Base-by-base conservation (phyloP, 2,329 filamentous ascomycete species). In the Diaporthe capsici region DNA sequence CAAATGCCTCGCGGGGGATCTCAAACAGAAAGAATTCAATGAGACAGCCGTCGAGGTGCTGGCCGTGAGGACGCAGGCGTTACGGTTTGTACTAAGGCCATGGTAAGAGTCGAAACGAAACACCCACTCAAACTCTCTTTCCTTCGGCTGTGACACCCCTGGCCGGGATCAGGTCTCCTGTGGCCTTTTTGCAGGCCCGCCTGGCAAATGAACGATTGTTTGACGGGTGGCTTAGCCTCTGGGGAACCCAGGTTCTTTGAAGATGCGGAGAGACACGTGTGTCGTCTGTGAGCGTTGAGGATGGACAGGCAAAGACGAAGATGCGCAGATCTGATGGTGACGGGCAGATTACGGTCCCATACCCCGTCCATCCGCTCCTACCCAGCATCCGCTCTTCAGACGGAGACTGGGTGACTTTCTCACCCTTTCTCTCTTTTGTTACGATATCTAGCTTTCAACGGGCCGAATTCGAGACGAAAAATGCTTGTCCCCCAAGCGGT, bases 21-120 rank as follows among this genome's bases (percentile, higher is more conserved):
- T 70, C 65, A 55, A 70, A 70, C 65, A 55, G 34, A 39, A 22
- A 31, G 53, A 31, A 28, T 15, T 28, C 49, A 55, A 42, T 42
- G 65, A 70, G 65, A 70, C 49, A 70, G 15, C 31, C 31, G 10
- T 55, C n/a, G 49, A 70, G 7, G 44, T 37, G 34, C 22, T 31
- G 47, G 34, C 31, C 9, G 34, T 31, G 53, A 22, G 65, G 53
- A 39, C 65, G 34, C n/a, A 70, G 65, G 65, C 65, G 65, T 70
- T 55, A 70, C 49, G 65, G 49, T 55, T 70, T 42, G 49, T 39
- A 55, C 47, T 70, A 55, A 51, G 49, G 49, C 49, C 65, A 42
- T 20, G 65, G 42, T 70, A 10, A 55, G 65, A 70, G 65, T 70
- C 65, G 65, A 70, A 70, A 70, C 65, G 65, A 70, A 70, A 70